phyloP scores from a whole-genome alignment of 2,329 filamentous ascomycete species.

The Dothideomycetes sp. region DNA sequence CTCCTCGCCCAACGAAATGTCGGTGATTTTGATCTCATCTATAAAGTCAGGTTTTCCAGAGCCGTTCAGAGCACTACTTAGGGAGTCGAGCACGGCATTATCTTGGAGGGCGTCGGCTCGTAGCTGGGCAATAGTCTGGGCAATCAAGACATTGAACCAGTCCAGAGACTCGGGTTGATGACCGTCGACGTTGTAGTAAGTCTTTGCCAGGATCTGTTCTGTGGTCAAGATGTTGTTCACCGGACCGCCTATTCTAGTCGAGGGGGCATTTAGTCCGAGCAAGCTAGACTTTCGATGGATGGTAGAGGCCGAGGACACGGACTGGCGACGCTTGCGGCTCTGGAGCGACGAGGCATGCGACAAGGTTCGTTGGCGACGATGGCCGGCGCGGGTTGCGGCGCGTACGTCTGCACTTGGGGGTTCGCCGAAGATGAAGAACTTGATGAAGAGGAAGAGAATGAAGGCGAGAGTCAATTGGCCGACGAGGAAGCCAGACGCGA shows the following conservation, averaged over 20 bases:
- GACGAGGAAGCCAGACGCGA: slow-evolving; percentile 85
- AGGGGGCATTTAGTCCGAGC: slow-evolving; percentile 17
- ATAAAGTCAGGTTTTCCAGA: slow-evolving; percentile 75
- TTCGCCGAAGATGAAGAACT: slow-evolving; percentile 99
- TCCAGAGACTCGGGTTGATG: slow-evolving; percentile 95
- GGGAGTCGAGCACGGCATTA: slow-evolving; percentile 73
- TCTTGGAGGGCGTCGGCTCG: slow-evolving; percentile 85
- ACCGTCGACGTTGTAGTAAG: slow-evolving; percentile 91
- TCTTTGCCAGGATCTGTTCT: slow-evolving; percentile 89
- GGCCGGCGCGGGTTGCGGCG: slow-evolving; percentile 62
- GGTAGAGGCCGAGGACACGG: slow-evolving; percentile 46
- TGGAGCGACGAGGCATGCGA: slow-evolving; percentile 43
- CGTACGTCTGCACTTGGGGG: slow-evolving; percentile 73
- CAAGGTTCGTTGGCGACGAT: slow-evolving; percentile 61
- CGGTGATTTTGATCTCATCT: slow-evolving; percentile 86
- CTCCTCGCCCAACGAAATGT: slow-evolving; percentile 88
- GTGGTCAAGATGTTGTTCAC: slow-evolving; percentile 52
- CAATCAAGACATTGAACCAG: slow-evolving; percentile 97
- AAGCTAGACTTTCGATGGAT: slow-evolving; percentile 14
- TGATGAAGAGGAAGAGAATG: slow-evolving; percentile 89
- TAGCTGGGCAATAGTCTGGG: slow-evolving; percentile 93
- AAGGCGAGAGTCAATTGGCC: slow-evolving; percentile 89
- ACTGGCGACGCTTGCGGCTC: slow-evolving; percentile 22
- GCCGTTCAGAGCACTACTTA: slow-evolving; percentile 83
- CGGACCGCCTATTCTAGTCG: slow-evolving; percentile 21